Percentiles rank a stretch among this genome's conserved stretches.
These are phyloP conservation scores for Neurospora sp. DNA, from an alignment of 495 filamentous ascomycete genomes.

Conservation along the genomic window DNA sequence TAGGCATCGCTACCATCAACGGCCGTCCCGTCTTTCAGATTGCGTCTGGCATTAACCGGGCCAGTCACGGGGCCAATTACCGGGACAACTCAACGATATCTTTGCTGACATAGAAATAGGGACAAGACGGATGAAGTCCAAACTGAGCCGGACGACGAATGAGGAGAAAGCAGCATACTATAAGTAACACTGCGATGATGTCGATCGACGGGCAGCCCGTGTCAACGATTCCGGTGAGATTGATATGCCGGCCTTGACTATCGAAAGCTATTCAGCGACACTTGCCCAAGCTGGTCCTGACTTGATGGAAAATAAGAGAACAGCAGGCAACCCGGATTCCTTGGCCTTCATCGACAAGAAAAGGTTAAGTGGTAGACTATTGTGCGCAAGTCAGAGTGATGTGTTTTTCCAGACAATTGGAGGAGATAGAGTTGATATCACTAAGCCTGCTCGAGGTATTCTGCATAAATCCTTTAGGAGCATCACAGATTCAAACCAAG, in stretches of 20 bases:
- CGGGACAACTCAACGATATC: slow-evolving; percentile 1
- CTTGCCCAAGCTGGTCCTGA: background rate
- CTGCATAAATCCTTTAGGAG: no score
- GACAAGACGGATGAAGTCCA: slow-evolving; percentile 15
- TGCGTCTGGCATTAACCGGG: slow-evolving; percentile 14
- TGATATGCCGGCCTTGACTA: background rate
- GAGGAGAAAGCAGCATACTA: background rate
- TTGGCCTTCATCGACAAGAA: no score
- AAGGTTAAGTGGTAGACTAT: no score
- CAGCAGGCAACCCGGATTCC: background rate
- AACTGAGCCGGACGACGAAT: slow-evolving; percentile 16
- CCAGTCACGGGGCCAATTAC: slow-evolving; percentile 10
- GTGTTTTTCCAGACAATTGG: background rate
- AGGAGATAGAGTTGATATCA: no score
- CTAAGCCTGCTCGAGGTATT: no score
- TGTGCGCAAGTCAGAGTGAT: background rate
- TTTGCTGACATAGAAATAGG: slow-evolving; percentile 6
- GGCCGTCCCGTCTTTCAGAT: slow-evolving; percentile 12
- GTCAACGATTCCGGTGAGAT: background rate
- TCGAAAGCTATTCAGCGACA: background rate
- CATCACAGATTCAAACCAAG: background rate
- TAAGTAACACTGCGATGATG: background rate
- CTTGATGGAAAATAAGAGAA: background rate
- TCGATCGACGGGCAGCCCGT: background rate
- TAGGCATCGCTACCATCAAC: slow-evolving; percentile 17